Evolutionary conservation across 306 rosid species (phyloP).

Genomic region (Glycyrrhiza uralensis): DNA sequence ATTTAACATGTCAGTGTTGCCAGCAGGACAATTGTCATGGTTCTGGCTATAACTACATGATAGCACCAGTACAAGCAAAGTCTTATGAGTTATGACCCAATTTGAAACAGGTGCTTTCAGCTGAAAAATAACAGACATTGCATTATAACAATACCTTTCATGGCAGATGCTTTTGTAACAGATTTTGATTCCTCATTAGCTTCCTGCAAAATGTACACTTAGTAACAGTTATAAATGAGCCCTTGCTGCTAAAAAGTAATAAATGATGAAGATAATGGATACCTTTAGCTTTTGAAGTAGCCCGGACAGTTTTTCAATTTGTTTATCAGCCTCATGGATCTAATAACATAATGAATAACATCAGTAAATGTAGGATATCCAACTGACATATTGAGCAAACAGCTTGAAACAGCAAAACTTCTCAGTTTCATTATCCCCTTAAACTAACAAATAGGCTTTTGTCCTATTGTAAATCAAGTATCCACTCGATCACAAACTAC

Average conservation of each 20-base stretch:
- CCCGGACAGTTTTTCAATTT: slow-evolving; percentile 58
- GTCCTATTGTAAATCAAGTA: background rate
- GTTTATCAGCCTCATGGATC: slow-evolving; percentile 74
- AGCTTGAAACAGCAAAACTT: background rate
- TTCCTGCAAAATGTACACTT: slow-evolving; percentile 31
- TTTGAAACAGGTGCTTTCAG: background rate
- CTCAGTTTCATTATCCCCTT: background rate
- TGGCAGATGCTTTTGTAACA: slow-evolving; percentile 86
- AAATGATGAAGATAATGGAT: slow-evolving; percentile 17
- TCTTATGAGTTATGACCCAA: background rate
- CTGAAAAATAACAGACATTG: background rate
- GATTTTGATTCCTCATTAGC: slow-evolving; percentile 94
- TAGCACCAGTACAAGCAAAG: background rate
- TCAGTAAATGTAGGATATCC: background rate
- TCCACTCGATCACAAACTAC: background rate
- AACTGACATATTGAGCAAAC: slow-evolving; percentile 7
- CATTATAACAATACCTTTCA: slow-evolving; percentile 60
- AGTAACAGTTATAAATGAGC: background rate
- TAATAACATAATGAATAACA: slow-evolving; percentile 27
- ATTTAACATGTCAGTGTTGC: background rate
- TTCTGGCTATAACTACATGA: background rate
- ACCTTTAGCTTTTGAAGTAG: slow-evolving; percentile 85
- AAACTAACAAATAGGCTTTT: background rate
- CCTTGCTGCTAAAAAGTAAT: slow-evolving; percentile 10
- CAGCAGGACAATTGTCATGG: background rate